These are phyloP conservation scores for Apiotrichum mycotoxinovorans DNA, from an alignment of 1,284 basidiomycete genomes.

Conservation along the genomic window DNA sequence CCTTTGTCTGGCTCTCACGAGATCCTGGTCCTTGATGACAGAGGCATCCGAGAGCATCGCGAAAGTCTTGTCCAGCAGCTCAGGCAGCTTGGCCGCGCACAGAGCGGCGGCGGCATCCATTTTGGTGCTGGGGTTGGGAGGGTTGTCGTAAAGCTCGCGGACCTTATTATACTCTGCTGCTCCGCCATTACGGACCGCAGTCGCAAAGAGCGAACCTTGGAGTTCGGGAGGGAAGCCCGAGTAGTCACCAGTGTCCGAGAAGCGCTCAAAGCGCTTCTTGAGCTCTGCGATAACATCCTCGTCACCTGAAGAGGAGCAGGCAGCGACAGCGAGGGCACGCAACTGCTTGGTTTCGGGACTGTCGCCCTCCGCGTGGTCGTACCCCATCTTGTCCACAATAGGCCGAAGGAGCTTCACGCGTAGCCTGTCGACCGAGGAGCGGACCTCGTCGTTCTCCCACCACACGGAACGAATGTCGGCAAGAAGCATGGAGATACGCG, in stretches of 20 bases:
- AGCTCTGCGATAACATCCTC: slow-evolving; percentile 67
- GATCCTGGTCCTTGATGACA: slow-evolving; percentile 62
- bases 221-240: slow-evolving; percentile 76
- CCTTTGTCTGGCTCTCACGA: slow-evolving; percentile 52
- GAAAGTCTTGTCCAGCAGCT: slow-evolving; percentile 59
- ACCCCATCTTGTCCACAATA: slow-evolving; percentile 72
- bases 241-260: slow-evolving; percentile 68
- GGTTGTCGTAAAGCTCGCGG: slow-evolving; percentile 64
- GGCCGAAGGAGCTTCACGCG: slow-evolving; percentile 71
- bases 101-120: slow-evolving; percentile 61
- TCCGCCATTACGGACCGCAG: slow-evolving; percentile 67
- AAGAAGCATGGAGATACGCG: slow-evolving; percentile 51
- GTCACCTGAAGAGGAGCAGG: slow-evolving; percentile 63
- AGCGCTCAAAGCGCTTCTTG: slow-evolving; percentile 66
- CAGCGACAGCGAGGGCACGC: slow-evolving; percentile 72
- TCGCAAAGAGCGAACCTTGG: slow-evolving; percentile 48
- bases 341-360: slow-evolving; percentile 67
- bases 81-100: slow-evolving; percentile 29
- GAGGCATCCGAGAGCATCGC: slow-evolving; percentile 55
- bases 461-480: slow-evolving; percentile 62
- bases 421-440: slow-evolving; percentile 62
- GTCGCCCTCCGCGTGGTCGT: slow-evolving; percentile 67
- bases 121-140: slow-evolving; percentile 66
- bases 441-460: slow-evolving; percentile 71
- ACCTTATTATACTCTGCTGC: slow-evolving; percentile 71